Evolutionary conservation across 352 stramenopile genomes (phyloP), one percentile per base, ranked within the genome.

Genomic region (Phytophthora melonis): DNA sequence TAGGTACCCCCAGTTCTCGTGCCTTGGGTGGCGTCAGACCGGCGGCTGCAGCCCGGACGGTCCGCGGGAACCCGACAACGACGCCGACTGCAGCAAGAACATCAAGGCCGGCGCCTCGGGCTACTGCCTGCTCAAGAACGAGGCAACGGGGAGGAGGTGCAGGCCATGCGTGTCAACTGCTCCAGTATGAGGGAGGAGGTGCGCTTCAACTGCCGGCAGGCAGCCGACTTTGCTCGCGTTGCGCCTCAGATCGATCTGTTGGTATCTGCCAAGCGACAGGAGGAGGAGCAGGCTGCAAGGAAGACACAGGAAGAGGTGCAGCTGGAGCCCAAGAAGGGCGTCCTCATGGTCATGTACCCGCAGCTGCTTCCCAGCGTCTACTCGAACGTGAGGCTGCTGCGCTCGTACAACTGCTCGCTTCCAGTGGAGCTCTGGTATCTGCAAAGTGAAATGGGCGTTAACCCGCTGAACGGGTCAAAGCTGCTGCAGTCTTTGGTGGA

Each of bases 341-440:
- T 90, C 41, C 34, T 85, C 25, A 87, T 89, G 65, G 78, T 86
- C 64, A 74, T 87, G 39, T 87, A 90, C 61, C 82, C 78, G 0
- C 74, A 82, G 36, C 55, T 85, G 19, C 52, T 89, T 13, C 34
- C 72, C 23, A 78, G 78, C 25, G 70, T 78, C 32, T 80, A 90
- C 62, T 79, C 78, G 9, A 76, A 58, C 5, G 36, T 89, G 8
- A 70, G 78, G 14, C 47, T 90, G 19, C 79, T 83, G 9, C 53
- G 68, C 5, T 72, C 74, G 10, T 71, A 71, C 56, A 67, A 68
- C 11, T 90, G 74, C 61, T 64, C 63, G 23, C 60, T 90, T 52
- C 78, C 79, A 4, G 67, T 90, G 36, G 83, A 90, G 58, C 56
- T 90, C 8, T 90, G 83, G 83, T 88, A 77, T 39, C 63, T 80